A percentile compares a stretch with the other conserved stretches of the same genome.
phyloP scores from a whole-genome alignment of 805 yeast species.

The Schizosaccharomyces osmophilus region DNA sequence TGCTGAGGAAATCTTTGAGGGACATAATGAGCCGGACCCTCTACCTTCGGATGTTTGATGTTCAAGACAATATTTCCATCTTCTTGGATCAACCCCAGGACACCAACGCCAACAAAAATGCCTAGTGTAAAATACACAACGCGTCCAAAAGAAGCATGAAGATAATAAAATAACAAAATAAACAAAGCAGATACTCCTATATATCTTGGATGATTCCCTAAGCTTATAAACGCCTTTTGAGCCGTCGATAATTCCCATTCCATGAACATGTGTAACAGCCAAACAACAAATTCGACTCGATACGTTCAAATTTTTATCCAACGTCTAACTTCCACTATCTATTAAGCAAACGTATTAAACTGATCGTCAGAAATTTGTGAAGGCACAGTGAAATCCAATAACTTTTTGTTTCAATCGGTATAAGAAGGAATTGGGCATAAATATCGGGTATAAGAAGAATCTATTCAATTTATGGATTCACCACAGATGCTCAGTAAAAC shows the following conservation, averaged over 20 bases:
- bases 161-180: background rate
- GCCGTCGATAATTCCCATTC: background rate
- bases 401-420: background rate
- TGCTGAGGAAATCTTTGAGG: too few species aligned
- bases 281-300: too few species aligned
- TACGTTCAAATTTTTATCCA: too few species aligned
- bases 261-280: background rate
- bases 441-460: background rate
- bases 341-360: too few species aligned
- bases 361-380: too few species aligned
- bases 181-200: background rate
- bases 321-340: too few species aligned
- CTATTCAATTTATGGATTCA: too few species aligned
- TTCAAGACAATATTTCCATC: background rate
- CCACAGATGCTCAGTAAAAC: too few species aligned
- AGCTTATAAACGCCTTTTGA: background rate
- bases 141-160: background rate
- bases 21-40: background rate
- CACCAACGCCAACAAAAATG: background rate
- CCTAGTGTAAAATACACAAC: background rate
- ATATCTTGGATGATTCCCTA: background rate
- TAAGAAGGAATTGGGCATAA: background rate
- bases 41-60: background rate
- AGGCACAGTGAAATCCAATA: too few species aligned
- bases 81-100: background rate